Evolutionary conservation across 441 rosid species (phyloP).

Genomic region (Syzygium malaccense): DNA sequence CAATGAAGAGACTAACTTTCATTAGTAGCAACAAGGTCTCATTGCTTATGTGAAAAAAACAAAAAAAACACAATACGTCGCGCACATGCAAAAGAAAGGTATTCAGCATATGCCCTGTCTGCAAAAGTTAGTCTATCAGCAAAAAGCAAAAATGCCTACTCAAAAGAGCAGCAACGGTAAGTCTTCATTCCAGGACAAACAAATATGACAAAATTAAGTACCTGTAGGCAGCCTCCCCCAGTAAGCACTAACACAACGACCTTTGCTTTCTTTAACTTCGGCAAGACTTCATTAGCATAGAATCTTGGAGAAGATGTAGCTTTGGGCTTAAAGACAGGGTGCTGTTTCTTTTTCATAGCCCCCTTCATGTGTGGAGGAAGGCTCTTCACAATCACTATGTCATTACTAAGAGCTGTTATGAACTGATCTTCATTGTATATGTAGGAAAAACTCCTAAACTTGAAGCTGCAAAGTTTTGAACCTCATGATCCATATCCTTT

Average conservation of each 20-base stretch:
- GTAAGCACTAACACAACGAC: constrained; percentile 70
- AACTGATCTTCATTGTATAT: constrained; percentile 91
- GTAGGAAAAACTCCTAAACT: constrained; percentile 96
- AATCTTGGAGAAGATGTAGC: constrained; percentile 65
- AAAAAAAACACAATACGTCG: not conserved
- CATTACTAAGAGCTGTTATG: constrained; percentile 82
- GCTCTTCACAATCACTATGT: constrained; percentile 55
- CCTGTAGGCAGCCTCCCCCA: constrained; percentile 97
- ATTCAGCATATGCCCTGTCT: not conserved
- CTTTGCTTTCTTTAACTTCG: constrained; percentile 57
- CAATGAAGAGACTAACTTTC: not conserved
- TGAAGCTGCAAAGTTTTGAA: constrained; percentile 38
- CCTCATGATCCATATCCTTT: not conserved
- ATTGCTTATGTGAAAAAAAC: not conserved
- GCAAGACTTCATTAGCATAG: constrained; percentile 77
- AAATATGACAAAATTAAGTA: constrained; percentile 5
- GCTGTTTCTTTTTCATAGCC: constrained; percentile 72
- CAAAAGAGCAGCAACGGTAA: not conserved
- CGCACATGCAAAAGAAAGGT: not conserved
- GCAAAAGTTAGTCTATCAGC: not conserved
- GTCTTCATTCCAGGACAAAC: not conserved
- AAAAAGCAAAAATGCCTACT: not conserved
- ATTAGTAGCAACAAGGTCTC: not conserved
- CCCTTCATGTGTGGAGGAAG: constrained; percentile 79
- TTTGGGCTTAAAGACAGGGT: constrained; percentile 75